These are phyloP conservation scores for Globisporangium cylindrosporum DNA, from an alignment of 352 stramenopile genomes.

Conservation along the genomic window DNA sequence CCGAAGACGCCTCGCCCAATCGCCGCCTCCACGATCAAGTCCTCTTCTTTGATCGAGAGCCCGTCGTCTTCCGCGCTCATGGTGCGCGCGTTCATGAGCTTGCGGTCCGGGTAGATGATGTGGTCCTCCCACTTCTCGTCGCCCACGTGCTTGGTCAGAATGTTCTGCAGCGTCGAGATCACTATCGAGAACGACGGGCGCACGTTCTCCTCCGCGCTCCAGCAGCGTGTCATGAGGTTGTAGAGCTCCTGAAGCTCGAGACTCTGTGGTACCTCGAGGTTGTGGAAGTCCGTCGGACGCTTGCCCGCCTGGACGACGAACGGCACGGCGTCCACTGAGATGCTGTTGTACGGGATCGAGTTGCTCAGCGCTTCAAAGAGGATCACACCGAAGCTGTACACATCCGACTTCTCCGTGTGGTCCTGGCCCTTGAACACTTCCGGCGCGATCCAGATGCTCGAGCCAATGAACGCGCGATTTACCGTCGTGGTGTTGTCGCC, in stretches of 20 bases:
- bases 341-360: constrained; percentile 67
- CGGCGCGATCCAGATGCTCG: constrained; percentile 88
- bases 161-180: constrained; percentile 67
- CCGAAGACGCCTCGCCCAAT: constrained; percentile 82
- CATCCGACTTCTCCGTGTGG: constrained; percentile 87
- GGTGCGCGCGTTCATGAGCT: constrained; percentile 55
- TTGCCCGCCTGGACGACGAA: constrained; percentile 81
- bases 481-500: constrained; percentile 31
- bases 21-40: constrained; percentile 61
- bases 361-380: constrained; percentile 70
- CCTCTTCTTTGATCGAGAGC: constrained; percentile 75
- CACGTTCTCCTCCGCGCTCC: constrained; percentile 61
- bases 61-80: constrained; percentile 55
- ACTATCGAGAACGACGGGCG: constrained; percentile 82
- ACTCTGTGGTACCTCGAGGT: constrained; percentile 43
- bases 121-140: constrained; percentile 83
- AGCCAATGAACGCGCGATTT: constrained; percentile 72
- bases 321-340: constrained; percentile 78
- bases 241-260: constrained; percentile 66
- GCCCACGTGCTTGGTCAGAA: constrained; percentile 65
- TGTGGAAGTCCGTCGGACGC: constrained; percentile 71
- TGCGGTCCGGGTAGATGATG: constrained; percentile 80
- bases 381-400: constrained; percentile 88
- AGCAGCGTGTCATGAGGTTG: constrained; percentile 74
- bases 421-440: constrained; percentile 87